Evolutionary conservation across 176 grass and related monocot species (phyloP), one percentile per base, ranked within the genome.

Genomic region (Microstegium vimineum): DNA sequence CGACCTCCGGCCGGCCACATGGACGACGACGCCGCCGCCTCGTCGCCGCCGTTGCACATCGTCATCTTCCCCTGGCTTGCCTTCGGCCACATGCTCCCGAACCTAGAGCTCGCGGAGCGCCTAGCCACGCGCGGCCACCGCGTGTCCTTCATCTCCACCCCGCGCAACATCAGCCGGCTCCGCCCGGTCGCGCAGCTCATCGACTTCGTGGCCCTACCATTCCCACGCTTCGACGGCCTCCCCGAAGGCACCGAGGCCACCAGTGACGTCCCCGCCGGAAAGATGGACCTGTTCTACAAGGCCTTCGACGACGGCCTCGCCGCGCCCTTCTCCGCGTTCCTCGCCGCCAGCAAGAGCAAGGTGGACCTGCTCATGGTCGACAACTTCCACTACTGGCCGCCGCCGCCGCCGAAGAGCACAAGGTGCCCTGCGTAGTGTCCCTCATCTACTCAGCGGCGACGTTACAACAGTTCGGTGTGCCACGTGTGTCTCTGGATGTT

Each of bases 31-130:
- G n/a, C n/a, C n/a, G n/a, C n/a, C n/a, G n/a, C 38, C 38, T 10
- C 38, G 38, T 1, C 38, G 10, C 10, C 11, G 11, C 66, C 75
- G 20, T 23, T 82, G 47, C 80, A 9, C 31, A 20, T 83, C 17
- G 68, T 83, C 12, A 9, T 83, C 68, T 42, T 83, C 57, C 81
- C 69, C 2, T 83, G 51, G n/a, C 56, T 83, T 0, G 81, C 15
- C 16, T 51, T 51, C 17, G 47, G 47, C 47, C 47, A 51, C 47
- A 16, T 51, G 47, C 47, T 51, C 47, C 47, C 47, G 4, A 6
- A 49, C 69, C 31, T 74, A 6, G 81, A 20, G 68, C 69, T 83
- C 2, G 47, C 66, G 13, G 46, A 73, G 47, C 41, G 46, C 36
- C 17, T 83, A 13, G 81, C 81, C n/a, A 4, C 3, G 2, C 69